phyloP scores from a whole-genome alignment of 2,329 filamentous ascomycete genomes.

The Aspergillus eucalypticola region DNA sequence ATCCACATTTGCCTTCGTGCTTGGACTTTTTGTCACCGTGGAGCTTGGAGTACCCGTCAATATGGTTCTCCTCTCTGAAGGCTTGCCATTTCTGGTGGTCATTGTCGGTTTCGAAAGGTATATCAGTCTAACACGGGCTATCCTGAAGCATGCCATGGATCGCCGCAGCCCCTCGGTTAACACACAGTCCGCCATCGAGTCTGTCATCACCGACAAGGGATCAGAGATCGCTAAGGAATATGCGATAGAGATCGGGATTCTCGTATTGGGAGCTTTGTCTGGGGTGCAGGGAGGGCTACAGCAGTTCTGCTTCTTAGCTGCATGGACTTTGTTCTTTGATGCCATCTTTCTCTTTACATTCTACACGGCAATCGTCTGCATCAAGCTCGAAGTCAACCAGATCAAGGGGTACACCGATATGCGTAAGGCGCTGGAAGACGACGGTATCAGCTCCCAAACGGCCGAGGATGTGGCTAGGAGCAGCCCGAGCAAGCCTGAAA shows the following conservation, averaged over 20 bases:
- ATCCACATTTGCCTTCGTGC: conserved; percentile 90
- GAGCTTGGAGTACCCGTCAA: conserved; percentile 92
- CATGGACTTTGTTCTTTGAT: conserved; percentile 97
- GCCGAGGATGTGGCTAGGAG: conserved; percentile 89
- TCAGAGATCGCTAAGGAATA: conserved; percentile 95
- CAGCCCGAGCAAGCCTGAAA: conserved; percentile 68
- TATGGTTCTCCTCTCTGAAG: conserved; percentile 90
- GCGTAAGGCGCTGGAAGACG: conserved; percentile 91
- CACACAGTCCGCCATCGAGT: conserved; percentile 87
- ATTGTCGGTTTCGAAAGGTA: conserved; percentile 99
- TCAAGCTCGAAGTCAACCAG: conserved; percentile 60
- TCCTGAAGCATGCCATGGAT: conserved; percentile 82
- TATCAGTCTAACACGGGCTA: conserved; percentile 90
- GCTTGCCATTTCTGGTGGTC: conserved; percentile 94
- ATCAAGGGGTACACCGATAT: conserved; percentile 74
- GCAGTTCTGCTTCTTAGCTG: conserved; percentile 96
- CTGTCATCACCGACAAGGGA: conserved; percentile 86
- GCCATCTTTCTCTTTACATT: conserved; percentile 94
- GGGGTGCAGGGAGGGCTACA: conserved; percentile 94
- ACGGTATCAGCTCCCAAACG: conserved; percentile 84
- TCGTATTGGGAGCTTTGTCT: conserved; percentile 82
- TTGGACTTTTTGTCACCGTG: conserved; percentile 87
- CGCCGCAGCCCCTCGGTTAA: conserved; percentile 50
- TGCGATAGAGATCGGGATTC: conserved; percentile 83
- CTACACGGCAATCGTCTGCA: conserved; percentile 95